Conservation (phyloP, 2,329 filamentous ascomycete genomes). For the Didymella sp. region DNA sequence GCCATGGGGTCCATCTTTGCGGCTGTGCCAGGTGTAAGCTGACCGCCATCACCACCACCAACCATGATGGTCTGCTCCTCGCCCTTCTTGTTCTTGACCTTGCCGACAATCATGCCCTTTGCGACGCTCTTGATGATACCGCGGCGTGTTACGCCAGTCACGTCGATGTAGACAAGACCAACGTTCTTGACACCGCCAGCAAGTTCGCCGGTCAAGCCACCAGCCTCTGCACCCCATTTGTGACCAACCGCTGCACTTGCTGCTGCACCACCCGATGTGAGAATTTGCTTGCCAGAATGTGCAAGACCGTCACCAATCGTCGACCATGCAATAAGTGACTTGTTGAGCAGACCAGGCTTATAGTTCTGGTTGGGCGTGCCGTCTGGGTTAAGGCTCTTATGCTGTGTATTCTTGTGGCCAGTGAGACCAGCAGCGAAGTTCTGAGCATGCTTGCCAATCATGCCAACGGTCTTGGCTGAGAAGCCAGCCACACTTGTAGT, state of each 20-base stretch:
- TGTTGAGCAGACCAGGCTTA: slow-evolving; percentile 93
- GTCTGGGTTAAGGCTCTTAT: slow-evolving; percentile 72
- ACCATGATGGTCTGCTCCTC: slow-evolving; percentile 71
- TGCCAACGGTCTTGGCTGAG: slow-evolving; percentile 84
- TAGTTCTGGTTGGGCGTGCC: slow-evolving; percentile 70
- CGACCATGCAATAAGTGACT: slow-evolving; percentile 93
- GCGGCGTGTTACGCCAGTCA: slow-evolving; percentile 85
- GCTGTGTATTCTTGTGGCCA: slow-evolving; percentile 64
- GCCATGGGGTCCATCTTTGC: slow-evolving; percentile 45
- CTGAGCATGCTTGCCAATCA: slow-evolving; percentile 83
- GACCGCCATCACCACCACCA: slow-evolving; percentile 67
- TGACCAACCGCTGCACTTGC: slow-evolving; percentile 88
- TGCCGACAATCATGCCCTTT: slow-evolving; percentile 90
- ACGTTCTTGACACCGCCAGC: slow-evolving; percentile 94
- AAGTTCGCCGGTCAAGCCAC: slow-evolving; percentile 74
- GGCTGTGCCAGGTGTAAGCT: slow-evolving; percentile 49
- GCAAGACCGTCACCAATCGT: slow-evolving; percentile 95
- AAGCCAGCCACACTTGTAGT: slow-evolving; percentile 79
- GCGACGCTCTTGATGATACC: slow-evolving; percentile 94
- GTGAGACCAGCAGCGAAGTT: slow-evolving; percentile 82
- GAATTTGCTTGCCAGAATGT: slow-evolving; percentile 78
- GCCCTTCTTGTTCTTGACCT: slow-evolving; percentile 76
- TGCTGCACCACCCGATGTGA: slow-evolving; percentile 77
- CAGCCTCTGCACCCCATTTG: slow-evolving; percentile 85
- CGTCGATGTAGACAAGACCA: slow-evolving; percentile 95